These are phyloP conservation scores for Coniochaeta prunicola DNA, from an alignment of 2,329 filamentous ascomycete genomes.

Conservation along the genomic window DNA sequence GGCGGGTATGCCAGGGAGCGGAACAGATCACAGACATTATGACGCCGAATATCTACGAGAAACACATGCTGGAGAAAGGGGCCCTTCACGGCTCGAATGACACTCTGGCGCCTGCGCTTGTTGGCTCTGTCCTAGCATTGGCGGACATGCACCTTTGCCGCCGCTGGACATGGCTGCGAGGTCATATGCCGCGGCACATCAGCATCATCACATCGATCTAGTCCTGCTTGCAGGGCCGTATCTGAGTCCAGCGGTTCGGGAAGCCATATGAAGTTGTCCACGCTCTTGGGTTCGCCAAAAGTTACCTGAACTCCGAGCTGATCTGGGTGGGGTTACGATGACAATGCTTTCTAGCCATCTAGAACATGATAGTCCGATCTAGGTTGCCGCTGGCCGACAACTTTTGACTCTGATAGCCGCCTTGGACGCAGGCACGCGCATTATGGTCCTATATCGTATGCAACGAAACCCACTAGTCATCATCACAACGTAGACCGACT, in stretches of 20 bases:
- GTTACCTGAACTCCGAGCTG: no score
- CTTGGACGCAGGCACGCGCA: no score
- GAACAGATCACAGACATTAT: not conserved
- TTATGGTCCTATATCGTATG: no score
- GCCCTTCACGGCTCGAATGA: not conserved
- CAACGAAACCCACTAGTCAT: no score
- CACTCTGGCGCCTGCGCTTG: not conserved
- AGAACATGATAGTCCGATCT: no score
- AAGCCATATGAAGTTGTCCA: not conserved
- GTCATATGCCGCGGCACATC: not conserved
- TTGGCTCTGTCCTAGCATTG: not conserved
- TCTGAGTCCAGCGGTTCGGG: not conserved
- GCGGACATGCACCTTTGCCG: not conserved
- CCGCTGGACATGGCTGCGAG: not conserved
- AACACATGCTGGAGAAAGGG: not conserved
- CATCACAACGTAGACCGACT: no score
- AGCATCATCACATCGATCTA: not conserved
- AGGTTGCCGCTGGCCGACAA: no score
- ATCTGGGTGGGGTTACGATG: no score
- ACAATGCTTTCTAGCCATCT: no score
- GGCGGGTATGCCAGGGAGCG: conserved; percentile 18
- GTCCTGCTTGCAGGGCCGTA: not conserved
- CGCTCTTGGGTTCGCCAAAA: no score
- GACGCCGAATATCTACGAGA: not conserved
- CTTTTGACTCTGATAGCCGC: no score